Evolutionary conservation across 768 basidiomycete genomes (phyloP).

Genomic region (Brasilioporus rufonigricans): DNA sequence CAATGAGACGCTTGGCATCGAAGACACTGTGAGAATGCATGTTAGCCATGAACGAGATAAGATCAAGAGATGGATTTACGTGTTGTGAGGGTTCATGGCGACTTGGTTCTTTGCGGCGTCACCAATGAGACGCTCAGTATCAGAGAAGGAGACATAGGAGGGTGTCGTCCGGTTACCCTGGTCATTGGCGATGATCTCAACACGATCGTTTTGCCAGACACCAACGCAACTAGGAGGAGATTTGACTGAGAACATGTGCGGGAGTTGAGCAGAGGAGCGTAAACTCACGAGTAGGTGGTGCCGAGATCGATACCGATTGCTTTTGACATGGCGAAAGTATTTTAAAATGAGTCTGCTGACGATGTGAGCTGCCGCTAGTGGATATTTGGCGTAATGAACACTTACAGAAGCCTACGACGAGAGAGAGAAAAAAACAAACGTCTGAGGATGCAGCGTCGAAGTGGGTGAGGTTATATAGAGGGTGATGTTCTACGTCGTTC

Average conservation of each 20-base stretch:
- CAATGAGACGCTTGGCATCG: constrained; percentile 97
- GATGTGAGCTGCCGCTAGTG: constrained; percentile 5
- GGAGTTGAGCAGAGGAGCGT: not conserved
- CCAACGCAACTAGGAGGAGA: constrained; percentile 78
- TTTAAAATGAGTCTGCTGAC: constrained; percentile 8
- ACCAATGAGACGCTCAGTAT: constrained; percentile 94
- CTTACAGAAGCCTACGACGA: constrained; percentile 21
- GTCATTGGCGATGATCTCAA: constrained; percentile 97
- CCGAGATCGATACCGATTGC: constrained; percentile 89
- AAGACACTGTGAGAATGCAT: constrained; percentile 62
- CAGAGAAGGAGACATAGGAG: constrained; percentile 94
- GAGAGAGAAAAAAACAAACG: constrained; percentile 5
- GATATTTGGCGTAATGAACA: not conserved
- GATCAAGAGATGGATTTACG: constrained; percentile 37
- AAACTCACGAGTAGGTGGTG: constrained; percentile 86
- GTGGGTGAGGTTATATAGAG: constrained; percentile 28
- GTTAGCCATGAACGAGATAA: constrained; percentile 1
- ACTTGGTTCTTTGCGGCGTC: constrained; percentile 99
- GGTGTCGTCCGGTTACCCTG: constrained; percentile 95
- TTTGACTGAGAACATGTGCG: not conserved
- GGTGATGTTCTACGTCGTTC: constrained; percentile 29
- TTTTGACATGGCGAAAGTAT: constrained; percentile 54
- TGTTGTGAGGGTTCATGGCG: constrained; percentile 97
- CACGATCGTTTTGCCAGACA: constrained; percentile 99
- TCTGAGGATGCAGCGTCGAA: constrained; percentile 4